Evolutionary conservation across 768 basidiomycete species (phyloP).

Genomic region (Udeniomyces megalosporus): DNA sequence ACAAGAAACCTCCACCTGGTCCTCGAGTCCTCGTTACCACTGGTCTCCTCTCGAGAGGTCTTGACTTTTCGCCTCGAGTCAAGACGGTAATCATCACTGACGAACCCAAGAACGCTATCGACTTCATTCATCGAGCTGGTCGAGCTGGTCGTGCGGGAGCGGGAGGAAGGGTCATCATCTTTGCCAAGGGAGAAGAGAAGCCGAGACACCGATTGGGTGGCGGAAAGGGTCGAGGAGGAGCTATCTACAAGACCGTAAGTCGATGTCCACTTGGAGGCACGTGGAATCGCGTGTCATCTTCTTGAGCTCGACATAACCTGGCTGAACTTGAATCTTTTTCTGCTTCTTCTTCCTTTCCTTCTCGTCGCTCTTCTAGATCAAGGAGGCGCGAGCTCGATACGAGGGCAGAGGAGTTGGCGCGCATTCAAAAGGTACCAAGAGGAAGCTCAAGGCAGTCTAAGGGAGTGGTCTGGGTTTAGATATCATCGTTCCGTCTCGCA

Average conservation of each 20-base stretch:
- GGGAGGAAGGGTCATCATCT: slow-evolving; percentile 24
- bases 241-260: slow-evolving; percentile 13
- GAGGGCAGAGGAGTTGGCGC: too few species aligned
- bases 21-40: slow-evolving; percentile 61
- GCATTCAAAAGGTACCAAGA: too few species aligned
- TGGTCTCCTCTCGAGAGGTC: slow-evolving; percentile 72
- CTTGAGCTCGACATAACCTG: too few species aligned
- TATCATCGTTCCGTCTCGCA: too few species aligned
- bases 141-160: slow-evolving; percentile 51
- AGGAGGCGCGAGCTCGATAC: too few species aligned
- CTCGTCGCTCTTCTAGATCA: too few species aligned
- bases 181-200: neutral
- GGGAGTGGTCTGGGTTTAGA: too few species aligned
- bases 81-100: slow-evolving; percentile 75
- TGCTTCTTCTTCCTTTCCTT: too few species aligned
- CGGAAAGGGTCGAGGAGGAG: slow-evolving; percentile 13
- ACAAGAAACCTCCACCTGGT: slow-evolving; percentile 16
- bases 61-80: slow-evolving; percentile 68
- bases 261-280: too few species aligned
- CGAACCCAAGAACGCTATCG: slow-evolving; percentile 73
- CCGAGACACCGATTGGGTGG: neutral
- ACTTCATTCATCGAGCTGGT: slow-evolving; percentile 84
- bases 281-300: too few species aligned
- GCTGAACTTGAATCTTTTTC: too few species aligned
- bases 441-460: too few species aligned